A percentile compares a stretch with the other conserved stretches of the same genome.
Conservation (phyloP, 2,329 filamentous ascomycete genomes). For the Fusarium oxysporum region DNA sequence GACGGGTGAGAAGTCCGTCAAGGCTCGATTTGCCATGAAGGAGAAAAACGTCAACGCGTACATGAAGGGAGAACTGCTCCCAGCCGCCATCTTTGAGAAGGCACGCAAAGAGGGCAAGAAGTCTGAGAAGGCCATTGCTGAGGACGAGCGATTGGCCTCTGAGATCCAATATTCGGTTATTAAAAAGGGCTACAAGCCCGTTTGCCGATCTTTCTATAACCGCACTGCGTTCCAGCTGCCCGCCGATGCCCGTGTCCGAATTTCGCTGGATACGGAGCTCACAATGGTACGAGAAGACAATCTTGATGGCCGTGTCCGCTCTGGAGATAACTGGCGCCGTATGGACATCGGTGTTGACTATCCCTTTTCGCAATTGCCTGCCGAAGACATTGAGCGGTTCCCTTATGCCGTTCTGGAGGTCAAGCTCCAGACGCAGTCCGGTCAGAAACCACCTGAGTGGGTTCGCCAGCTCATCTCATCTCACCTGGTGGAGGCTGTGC, state of each 20-base stretch:
- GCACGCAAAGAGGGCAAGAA: slow-evolving; percentile 96
- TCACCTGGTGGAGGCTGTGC: slow-evolving; percentile 97
- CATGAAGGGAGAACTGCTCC: slow-evolving; percentile 84
- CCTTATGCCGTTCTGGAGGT: slow-evolving; percentile 97
- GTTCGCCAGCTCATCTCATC: slow-evolving; percentile 92
- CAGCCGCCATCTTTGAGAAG: slow-evolving; percentile 94
- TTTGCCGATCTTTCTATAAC: slow-evolving; percentile 97
- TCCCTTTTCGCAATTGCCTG: slow-evolving; percentile 88
- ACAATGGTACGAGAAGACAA: slow-evolving; percentile 97
- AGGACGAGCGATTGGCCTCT: slow-evolving; percentile 87
- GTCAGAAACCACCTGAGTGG: slow-evolving; percentile 96
- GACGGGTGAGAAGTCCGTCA: slow-evolving; percentile 99
- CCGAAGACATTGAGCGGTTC: slow-evolving; percentile 88
- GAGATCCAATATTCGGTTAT: slow-evolving; percentile 96
- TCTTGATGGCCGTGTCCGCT: slow-evolving; percentile 79
- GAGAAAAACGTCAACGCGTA: slow-evolving; percentile 98
- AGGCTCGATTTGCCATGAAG: slow-evolving; percentile 93
- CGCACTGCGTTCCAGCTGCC: slow-evolving; percentile 97
- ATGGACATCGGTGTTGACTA: slow-evolving; percentile 98
- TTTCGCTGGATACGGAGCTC: slow-evolving; percentile 95
- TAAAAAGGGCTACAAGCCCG: slow-evolving; percentile 86
- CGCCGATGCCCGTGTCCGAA: slow-evolving; percentile 93
- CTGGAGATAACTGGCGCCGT: slow-evolving; percentile 92
- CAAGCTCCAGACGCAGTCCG: slow-evolving; percentile 95
- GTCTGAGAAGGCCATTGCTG: slow-evolving; percentile 87